Percentiles rank a stretch among this genome's conserved stretches.
Conservation (phyloP, 140 eudicot species). For the Stevia rebaudiana region DNA sequence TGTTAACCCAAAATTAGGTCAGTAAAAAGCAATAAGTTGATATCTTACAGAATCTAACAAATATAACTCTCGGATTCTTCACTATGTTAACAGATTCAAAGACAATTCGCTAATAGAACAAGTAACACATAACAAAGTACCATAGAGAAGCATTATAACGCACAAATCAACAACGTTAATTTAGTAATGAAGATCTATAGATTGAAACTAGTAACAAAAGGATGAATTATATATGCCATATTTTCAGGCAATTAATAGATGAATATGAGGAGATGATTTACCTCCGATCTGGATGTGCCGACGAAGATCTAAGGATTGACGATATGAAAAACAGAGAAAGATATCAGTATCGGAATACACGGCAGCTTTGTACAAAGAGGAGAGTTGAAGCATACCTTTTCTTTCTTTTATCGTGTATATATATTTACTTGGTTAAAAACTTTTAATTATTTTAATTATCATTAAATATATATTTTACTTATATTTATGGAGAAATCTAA, state of each 20-base stretch:
- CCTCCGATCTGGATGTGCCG: slow-evolving; percentile 21
- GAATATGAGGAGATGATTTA: slow-evolving; percentile 4
- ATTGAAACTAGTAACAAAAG: not conserved
- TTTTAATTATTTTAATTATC: too few relatives aligned
- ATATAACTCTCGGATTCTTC: not conserved
- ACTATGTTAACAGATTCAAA: not conserved
- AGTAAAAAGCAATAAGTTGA: not conserved
- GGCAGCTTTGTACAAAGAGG: not conserved
- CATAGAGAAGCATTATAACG: too few relatives aligned
- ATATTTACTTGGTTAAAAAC: too few relatives aligned
- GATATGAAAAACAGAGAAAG: too few relatives aligned
- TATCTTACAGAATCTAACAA: not conserved
- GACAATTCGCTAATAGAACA: not conserved
- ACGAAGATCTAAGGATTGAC: slow-evolving; percentile 12
- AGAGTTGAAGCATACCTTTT: too few relatives aligned
- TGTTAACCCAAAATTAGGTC: slow-evolving; percentile 1
- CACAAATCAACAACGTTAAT: not conserved
- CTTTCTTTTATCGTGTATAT: too few relatives aligned
- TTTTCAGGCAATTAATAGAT: not conserved
- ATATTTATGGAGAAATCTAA: too few relatives aligned
- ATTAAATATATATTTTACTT: too few relatives aligned
- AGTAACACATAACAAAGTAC: not conserved
- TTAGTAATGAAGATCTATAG: slow-evolving; percentile 5
- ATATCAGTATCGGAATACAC: slow-evolving; percentile 14
- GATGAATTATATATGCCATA: slow-evolving; percentile 3